These are phyloP conservation scores for Nemania sp. DNA, from an alignment of 2,329 filamentous ascomycete species.

Conservation along the genomic window DNA sequence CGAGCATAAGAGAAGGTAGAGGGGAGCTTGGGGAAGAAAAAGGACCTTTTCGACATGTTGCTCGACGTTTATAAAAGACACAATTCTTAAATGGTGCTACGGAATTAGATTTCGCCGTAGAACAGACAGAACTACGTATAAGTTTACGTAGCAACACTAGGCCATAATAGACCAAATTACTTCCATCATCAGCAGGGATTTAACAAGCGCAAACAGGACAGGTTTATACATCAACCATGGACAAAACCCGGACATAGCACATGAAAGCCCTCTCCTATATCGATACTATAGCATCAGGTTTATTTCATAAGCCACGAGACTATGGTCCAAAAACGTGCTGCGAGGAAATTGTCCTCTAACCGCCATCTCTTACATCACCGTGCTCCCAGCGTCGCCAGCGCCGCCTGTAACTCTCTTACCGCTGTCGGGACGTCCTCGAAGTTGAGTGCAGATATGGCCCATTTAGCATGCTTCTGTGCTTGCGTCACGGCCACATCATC, in stretches of 20 bases:
- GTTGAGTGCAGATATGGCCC: slow-evolving; percentile 94
- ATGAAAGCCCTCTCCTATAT: too few species aligned
- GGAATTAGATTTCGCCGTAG: neutral
- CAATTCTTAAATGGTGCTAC: slow-evolving; percentile 2
- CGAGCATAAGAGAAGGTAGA: slow-evolving; percentile 8
- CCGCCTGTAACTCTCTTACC: slow-evolving; percentile 78
- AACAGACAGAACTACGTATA: too few species aligned
- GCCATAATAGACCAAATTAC: too few species aligned
- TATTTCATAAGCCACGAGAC: too few species aligned
- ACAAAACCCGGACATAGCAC: too few species aligned
- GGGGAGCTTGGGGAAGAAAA: slow-evolving; percentile 2
- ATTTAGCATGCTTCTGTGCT: slow-evolving; percentile 94
- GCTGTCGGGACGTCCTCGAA: slow-evolving; percentile 95
- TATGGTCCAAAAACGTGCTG: neutral
- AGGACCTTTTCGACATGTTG: slow-evolving; percentile 2
- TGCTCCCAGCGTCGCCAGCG: slow-evolving; percentile 72
- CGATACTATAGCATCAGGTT: too few species aligned
- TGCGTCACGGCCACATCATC: slow-evolving; percentile 74
- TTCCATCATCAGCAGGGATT: too few species aligned
- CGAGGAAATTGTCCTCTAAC: neutral
- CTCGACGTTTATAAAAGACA: slow-evolving; percentile 2
- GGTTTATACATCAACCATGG: too few species aligned
- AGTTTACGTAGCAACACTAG: too few species aligned
- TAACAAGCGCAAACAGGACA: too few species aligned
- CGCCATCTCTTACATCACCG: slow-evolving; percentile 43